Conservation (phyloP, 306 rosid genomes). For the Casuarina equisetifolia region DNA sequence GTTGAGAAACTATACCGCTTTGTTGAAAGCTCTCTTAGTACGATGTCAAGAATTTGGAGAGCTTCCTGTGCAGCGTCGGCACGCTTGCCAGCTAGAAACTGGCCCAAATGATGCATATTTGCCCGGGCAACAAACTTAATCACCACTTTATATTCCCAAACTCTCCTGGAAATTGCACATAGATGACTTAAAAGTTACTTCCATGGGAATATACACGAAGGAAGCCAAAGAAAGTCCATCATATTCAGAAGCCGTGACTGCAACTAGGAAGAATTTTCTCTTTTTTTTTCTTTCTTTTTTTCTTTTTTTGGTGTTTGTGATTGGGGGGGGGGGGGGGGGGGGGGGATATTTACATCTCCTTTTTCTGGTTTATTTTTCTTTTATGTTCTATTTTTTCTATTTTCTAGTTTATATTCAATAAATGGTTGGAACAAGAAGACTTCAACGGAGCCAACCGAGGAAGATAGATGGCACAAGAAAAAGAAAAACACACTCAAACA, state of each 20-base stretch:
- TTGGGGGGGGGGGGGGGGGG: too few relatives aligned
- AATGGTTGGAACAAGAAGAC: background rate
- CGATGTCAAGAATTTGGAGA: conserved; percentile 88
- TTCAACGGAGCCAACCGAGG: background rate
- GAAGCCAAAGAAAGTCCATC: conserved; percentile 7
- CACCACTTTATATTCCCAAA: conserved; percentile 74
- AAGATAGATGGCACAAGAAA: background rate
- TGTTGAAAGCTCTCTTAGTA: conserved; percentile 74
- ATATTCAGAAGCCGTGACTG: background rate
- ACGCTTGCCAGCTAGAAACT: conserved; percentile 88
- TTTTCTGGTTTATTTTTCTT: background rate
- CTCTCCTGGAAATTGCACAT: conserved; percentile 51
- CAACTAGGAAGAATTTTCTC: background rate
- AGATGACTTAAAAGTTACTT: conserved; percentile 19
- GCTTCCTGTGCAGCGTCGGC: conserved; percentile 95
- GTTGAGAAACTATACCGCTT: conserved; percentile 53
- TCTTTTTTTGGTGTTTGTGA: too few relatives aligned
- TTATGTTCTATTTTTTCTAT: background rate
- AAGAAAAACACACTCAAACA: background rate
- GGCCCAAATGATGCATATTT: conserved; percentile 91
- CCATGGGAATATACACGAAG: background rate
- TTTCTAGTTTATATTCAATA: background rate
- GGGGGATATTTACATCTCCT: background rate
- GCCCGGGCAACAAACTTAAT: conserved; percentile 89
- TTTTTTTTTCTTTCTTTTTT: background rate